Evolutionary conservation across 177 flowering plant species (phyloP), one percentile per base, ranked within the genome.

Genomic region (Vitis hybrid): DNA sequence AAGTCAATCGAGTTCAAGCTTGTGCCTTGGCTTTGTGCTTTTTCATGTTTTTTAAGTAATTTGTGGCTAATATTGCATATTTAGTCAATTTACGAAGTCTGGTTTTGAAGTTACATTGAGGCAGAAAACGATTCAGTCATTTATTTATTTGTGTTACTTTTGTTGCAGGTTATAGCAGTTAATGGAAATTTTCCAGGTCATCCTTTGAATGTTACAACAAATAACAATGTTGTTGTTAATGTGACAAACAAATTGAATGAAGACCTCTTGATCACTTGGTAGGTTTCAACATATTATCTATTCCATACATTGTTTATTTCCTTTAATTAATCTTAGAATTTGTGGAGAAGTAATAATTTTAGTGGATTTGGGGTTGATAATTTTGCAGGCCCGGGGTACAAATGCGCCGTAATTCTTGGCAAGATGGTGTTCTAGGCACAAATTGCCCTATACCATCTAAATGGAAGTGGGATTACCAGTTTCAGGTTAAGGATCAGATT

Each of bases 401-500:
- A 40, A 92, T 87, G 58, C 78, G 96, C 67, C 81, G 92, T 18
- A 87, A 80, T 75, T 89, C 93, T 2, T 95, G 99, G 99, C 97
- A 95, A 82, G 99, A 93, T 82, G 99, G 99, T 24, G 86, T 95
- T 67, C 82, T 74, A 21, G 99, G 99, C 11, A 95, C 99, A 1
- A 95, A 87, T 71, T 95, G 99, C 66, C 99, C 99, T 3, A 95
- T 95, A 69, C 99, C 94, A 27, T 62, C 83, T 8, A 80, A 76
- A 74, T 87, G 97, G 97, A 93, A 93, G 68, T 95, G 93, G 91
- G 91, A 98, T 66, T 93, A 93, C 75, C 78, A 86, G 57, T 95
- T 95, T 76, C 99, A 95, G 72, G 97, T 95, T 9, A 95, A 95
- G 87, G 99, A 95, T 76, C 99, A 95, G 75, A 83, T 95, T 69